Evolutionary conservation across 2,329 filamentous ascomycete species (phyloP).

Genomic region (Colletotrichum endophyticum): DNA sequence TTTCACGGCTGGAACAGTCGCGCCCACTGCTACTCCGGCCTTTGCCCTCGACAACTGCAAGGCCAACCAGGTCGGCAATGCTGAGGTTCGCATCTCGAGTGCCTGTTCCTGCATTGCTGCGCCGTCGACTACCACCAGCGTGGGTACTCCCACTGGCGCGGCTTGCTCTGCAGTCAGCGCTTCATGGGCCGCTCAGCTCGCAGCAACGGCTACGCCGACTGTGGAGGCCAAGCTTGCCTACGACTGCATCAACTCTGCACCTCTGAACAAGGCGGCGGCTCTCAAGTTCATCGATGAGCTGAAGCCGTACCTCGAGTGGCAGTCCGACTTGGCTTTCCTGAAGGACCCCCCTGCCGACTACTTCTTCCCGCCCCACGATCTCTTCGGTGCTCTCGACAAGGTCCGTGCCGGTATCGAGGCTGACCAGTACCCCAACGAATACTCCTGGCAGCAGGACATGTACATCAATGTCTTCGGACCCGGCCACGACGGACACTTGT

Average conservation of each 20-base stretch:
- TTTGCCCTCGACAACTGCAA: neutral
- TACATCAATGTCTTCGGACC: conserved; percentile 38
- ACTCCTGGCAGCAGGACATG: conserved; percentile 43
- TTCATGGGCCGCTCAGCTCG: neutral
- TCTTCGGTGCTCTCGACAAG: conserved; percentile 37
- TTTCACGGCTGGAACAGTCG: neutral
- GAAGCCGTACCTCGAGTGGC: conserved; percentile 48
- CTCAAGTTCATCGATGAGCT: conserved; percentile 37
- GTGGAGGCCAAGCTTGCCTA: conserved; percentile 40
- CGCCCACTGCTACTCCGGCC: neutral
- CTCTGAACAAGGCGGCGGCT: conserved; percentile 36
- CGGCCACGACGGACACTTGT: conserved; percentile 45
- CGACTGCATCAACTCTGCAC: conserved; percentile 41
- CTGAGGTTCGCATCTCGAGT: neutral
- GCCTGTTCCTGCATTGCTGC: neutral
- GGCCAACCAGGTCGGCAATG: neutral
- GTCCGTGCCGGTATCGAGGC: conserved; percentile 34
- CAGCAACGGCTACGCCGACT: neutral
- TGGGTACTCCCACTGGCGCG: neutral
- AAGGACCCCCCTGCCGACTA: conserved; percentile 57
- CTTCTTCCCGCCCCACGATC: conserved; percentile 45
- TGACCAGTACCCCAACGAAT: conserved; percentile 41
- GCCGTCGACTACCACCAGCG: neutral
- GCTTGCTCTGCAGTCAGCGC: neutral
- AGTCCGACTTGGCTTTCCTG: conserved; percentile 50